A percentile compares a stretch with the other conserved stretches of the same genome.
phyloP scores from a whole-genome alignment of 179 eudicot genomes.

The Silene noctiflora region DNA sequence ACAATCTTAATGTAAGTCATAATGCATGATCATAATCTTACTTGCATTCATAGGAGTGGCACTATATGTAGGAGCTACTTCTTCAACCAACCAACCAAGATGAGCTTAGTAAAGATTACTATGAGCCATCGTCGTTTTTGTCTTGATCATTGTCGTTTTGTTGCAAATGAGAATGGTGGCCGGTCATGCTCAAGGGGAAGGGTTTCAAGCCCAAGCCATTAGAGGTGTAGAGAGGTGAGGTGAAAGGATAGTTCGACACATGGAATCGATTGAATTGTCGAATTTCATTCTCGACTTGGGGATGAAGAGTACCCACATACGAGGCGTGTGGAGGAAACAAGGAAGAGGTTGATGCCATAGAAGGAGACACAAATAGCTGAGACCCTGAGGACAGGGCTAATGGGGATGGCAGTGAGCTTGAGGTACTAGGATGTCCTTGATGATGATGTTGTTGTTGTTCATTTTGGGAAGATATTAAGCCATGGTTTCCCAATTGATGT shows the following conservation, averaged over 20 bases:
- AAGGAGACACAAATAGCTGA: conserved; percentile 33
- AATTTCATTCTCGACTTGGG: conserved; percentile 32
- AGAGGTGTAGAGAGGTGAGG: conserved; percentile 24
- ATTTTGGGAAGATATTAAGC: conserved; percentile 20
- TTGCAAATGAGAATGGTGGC: conserved; percentile 27
- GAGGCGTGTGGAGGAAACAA: conserved; percentile 25
- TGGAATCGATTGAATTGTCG: conserved; percentile 29
- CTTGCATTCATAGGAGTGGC: conserved; percentile 22
- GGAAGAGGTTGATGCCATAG: conserved; percentile 31
- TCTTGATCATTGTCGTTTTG: conserved; percentile 21
- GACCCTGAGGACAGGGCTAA: conserved; percentile 30
- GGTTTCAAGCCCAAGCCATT: conserved; percentile 32
- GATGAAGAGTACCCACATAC: conserved; percentile 15
- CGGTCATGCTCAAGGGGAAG: conserved; percentile 33
- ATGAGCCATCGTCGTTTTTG: conserved; percentile 17
- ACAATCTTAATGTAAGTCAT: conserved; percentile 19
- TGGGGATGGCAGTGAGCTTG: conserved; percentile 27
- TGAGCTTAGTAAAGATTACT: conserved; percentile 5
- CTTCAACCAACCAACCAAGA: conserved; percentile 14
- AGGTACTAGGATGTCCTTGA: conserved; percentile 19
- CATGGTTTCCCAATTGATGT: conserved; percentile 28
- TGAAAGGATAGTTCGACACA: conserved; percentile 23
- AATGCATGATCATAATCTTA: conserved; percentile 28
- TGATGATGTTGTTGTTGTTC: conserved; percentile 18
- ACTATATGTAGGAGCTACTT: conserved; percentile 4